Evolutionary conservation across 768 basidiomycete genomes (phyloP).

Genomic region (Floccularia luteovirens): DNA sequence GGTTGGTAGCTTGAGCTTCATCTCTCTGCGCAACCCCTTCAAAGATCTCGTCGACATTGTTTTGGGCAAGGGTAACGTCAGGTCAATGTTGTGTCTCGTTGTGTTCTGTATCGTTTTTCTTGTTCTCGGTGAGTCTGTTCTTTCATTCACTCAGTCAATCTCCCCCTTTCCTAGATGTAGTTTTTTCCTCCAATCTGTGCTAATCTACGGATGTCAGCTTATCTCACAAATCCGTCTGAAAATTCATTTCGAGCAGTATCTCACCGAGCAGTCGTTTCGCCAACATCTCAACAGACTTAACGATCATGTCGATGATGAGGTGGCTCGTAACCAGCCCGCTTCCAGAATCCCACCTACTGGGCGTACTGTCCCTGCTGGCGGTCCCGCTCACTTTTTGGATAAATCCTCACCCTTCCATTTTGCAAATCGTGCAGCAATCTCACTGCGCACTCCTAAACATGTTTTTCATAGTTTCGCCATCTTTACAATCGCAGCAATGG

Average conservation of each 20-base stretch:
- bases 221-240: constrained; percentile 92
- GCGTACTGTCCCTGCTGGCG: constrained; percentile 17
- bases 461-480: constrained; percentile 82
- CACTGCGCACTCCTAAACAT: constrained; percentile 85
- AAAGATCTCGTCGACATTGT: constrained; percentile 41
- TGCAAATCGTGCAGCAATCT: constrained; percentile 86
- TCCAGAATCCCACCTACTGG: constrained; percentile 16
- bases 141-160: constrained; percentile 6
- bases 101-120: constrained; percentile 63
- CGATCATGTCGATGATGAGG: constrained; percentile 47
- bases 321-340: constrained; percentile 17
- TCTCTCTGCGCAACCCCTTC: constrained; percentile 51
- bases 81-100: constrained; percentile 63
- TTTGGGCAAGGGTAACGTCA: constrained; percentile 53
- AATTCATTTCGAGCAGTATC: constrained; percentile 88
- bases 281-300: constrained; percentile 87
- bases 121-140: constrained; percentile 55
- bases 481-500: constrained; percentile 78
- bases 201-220: constrained; percentile 46
- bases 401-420: constrained; percentile 67
- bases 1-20: constrained; percentile 51
- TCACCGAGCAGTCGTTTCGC: constrained; percentile 97
- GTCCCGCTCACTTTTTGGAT: constrained; percentile 21
- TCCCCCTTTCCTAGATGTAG: not conserved
- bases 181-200: constrained; percentile 6